Evolutionary conservation across 495 filamentous ascomycete species (phyloP), one percentile per base, ranked within the genome.

Genomic region (Trichoderma virens): DNA sequence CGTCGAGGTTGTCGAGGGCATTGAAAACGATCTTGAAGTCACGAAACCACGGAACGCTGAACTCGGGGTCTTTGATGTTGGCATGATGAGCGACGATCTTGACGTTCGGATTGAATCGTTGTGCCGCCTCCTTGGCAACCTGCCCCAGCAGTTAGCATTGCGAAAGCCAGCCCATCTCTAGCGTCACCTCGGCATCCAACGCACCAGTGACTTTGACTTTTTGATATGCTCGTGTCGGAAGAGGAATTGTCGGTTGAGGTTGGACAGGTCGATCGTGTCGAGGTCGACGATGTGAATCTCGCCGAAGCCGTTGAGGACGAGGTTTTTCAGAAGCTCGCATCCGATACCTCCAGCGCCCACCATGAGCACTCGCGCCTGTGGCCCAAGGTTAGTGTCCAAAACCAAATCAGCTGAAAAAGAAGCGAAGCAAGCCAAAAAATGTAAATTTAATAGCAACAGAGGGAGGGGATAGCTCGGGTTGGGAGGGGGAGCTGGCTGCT

Each of bases 161-260:
- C 66, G 47, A 69, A 47, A 45, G 20, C 31, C 41, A 4, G 11
- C 23, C 35, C 31, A 56, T 32, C 8, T 20, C 13, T 47, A n/a
- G 23, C 60, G 16, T 16, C 31, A 9, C 4, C 59, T 16, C 41
- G 59, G 9, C 30, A 30, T 61, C 47, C 31, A 45, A 39, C 34
- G 38, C 80, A 96, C 94, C 77, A 96, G 77, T 65, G 94, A 93
- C 72, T 99, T 99, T 6, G 94, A 84, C 71, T 97, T 97, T 73
- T 97, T 97, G 76, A 99, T 97, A 70, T 99, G 94, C 70, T 98
- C 92, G 69, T 93, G 89, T 54, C 93, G 85, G 77, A 99, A 99
- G 60, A 99, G 87, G 69, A 99, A 99, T 72, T 99, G 94, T 20
- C 94, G 91, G 70, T 99, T 99, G 59, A 99, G 82, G 70, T 99